These are phyloP conservation scores for Syzygium grande DNA, from an alignment of 345 rosid species.

Conservation along the genomic window DNA sequence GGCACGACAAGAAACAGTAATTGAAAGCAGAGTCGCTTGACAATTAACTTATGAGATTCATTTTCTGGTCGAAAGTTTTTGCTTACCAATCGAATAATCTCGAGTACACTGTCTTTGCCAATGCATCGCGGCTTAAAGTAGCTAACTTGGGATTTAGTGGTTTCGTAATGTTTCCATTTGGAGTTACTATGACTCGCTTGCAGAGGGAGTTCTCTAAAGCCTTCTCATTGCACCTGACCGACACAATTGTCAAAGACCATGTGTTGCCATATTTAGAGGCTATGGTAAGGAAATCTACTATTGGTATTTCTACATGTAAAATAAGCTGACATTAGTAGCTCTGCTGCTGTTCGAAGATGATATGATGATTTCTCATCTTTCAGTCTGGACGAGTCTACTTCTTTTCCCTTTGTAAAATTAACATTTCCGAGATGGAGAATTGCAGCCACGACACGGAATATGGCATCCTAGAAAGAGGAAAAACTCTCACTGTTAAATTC, in stretches of 20 bases:
- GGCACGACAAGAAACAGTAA: neutral
- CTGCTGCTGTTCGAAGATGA: conserved; percentile 76
- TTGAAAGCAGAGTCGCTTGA: conserved; percentile 10
- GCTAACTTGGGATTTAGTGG: conserved; percentile 89
- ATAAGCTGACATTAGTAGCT: conserved; percentile 66
- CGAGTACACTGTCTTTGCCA: conserved; percentile 91
- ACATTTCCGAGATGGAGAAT: conserved; percentile 91
- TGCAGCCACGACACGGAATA: conserved; percentile 94
- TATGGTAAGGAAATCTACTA: neutral
- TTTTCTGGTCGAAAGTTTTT: conserved; percentile 41
- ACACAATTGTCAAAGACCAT: neutral
- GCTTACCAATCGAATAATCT: conserved; percentile 96
- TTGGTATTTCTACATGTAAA: conserved; percentile 38
- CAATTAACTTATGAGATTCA: conserved; percentile 68
- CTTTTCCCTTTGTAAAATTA: conserved; percentile 85
- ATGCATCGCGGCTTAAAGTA: conserved; percentile 82
- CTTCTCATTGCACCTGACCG: conserved; percentile 69
- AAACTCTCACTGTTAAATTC: conserved; percentile 18
- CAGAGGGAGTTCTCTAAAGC: conserved; percentile 90
- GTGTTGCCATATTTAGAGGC: neutral
- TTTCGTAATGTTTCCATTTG: conserved; percentile 95
- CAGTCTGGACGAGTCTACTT: conserved; percentile 85
- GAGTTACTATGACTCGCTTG: conserved; percentile 99
- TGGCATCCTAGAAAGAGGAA: conserved; percentile 79
- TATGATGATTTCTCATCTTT: conserved; percentile 87